A percentile compares a stretch with the other conserved stretches of the same genome.
phyloP scores from a whole-genome alignment of 345 rosid species.

The Geranium brycei region DNA sequence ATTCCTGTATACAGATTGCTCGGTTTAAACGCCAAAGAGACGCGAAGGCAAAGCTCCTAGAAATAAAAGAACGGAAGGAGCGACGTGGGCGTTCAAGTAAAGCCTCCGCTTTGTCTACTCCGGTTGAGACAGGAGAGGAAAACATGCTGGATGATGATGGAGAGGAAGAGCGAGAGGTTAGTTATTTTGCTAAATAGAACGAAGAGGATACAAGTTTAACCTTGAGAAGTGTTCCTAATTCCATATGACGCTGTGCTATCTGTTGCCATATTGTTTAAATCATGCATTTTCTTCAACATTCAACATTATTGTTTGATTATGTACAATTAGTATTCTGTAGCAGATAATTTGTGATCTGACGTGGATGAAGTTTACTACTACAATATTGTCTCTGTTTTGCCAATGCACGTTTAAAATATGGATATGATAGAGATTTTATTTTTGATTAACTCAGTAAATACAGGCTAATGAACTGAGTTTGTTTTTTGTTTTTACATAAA shows the following conservation, averaged over 20 bases:
- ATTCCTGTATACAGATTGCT: conserved; percentile 42
- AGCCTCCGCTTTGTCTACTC: conserved; percentile 71
- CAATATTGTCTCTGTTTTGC: no score
- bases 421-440: no score
- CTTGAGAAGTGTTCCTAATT: neutral
- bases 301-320: no score
- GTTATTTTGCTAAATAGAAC: conserved; percentile 8
- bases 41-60: conserved; percentile 70
- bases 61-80: conserved; percentile 82
- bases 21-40: conserved; percentile 74
- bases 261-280: neutral
- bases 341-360: no score
- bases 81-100: conserved; percentile 60
- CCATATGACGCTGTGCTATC: neutral
- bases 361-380: no score
- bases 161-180: conserved; percentile 95
- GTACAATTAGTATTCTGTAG: no score
- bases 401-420: no score
- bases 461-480: no score
- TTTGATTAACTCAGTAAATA: no score
- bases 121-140: conserved; percentile 76
- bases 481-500: no score
- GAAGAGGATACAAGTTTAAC: neutral
- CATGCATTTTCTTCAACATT: no score
- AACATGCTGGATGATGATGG: conserved; percentile 75